Percentiles rank a stretch among this genome's conserved stretches.
Conservation (phyloP, 805 yeast species). For the Hagleromyces aurorensis region DNA sequence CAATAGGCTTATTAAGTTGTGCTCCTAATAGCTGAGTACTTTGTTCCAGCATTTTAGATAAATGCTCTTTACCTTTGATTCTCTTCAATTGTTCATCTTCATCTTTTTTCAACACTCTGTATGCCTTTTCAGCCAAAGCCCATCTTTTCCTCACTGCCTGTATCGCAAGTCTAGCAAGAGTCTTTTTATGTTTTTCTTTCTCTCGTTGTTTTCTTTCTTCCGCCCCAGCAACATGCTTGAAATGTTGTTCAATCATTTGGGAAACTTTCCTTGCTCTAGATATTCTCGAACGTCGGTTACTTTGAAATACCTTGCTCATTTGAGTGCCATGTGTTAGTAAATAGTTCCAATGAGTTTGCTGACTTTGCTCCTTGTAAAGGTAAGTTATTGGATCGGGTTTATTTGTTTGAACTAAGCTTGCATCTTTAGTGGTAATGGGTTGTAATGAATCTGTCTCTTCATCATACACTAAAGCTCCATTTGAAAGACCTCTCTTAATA, state of each 20-base stretch:
- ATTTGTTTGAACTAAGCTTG: slow-evolving; percentile 32
- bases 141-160: slow-evolving; percentile 85
- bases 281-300: slow-evolving; percentile 53
- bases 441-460: slow-evolving; percentile 33
- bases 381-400: slow-evolving; percentile 41
- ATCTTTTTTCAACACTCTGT: slow-evolving; percentile 60
- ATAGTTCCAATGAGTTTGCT: slow-evolving; percentile 60
- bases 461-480: slow-evolving; percentile 39
- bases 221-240: slow-evolving; percentile 79
- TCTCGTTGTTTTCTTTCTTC: slow-evolving; percentile 74
- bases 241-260: slow-evolving; percentile 77
- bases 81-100: slow-evolving; percentile 75
- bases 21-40: slow-evolving; percentile 87
- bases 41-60: slow-evolving; percentile 81
- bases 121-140: slow-evolving; percentile 81
- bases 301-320: slow-evolving; percentile 62
- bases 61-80: slow-evolving; percentile 75
- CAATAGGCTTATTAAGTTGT: slow-evolving; percentile 45
- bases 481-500: slow-evolving; percentile 41
- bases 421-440: slow-evolving; percentile 37
- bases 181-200: slow-evolving; percentile 58
- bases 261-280: slow-evolving; percentile 68
- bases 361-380: slow-evolving; percentile 30
- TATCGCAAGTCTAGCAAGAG: slow-evolving; percentile 72
- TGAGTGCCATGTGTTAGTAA: slow-evolving; percentile 67